Percentiles rank a stretch among this genome's conserved stretches.
Conservation (phyloP, 2,329 filamentous ascomycete species). For the Neofusicoccum ribis region DNA sequence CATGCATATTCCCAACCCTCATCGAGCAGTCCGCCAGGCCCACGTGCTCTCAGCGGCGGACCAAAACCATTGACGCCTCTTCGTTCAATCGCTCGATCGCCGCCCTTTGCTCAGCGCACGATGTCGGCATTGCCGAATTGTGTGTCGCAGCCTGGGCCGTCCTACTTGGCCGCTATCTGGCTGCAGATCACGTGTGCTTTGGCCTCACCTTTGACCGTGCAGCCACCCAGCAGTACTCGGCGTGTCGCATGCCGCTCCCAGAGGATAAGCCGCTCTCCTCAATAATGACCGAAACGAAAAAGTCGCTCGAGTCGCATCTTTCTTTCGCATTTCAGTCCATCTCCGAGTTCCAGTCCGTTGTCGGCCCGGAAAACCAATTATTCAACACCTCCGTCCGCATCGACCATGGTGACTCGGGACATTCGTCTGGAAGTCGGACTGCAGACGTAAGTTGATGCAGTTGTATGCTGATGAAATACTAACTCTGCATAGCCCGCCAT, state of each 20-base stretch:
- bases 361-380: neutral
- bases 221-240: neutral
- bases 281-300: neutral
- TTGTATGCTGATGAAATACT: neutral
- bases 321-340: neutral
- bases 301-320: neutral
- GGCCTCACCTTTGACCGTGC: neutral
- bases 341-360: neutral
- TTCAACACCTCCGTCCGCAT: slow-evolving; percentile 2
- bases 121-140: neutral
- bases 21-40: neutral
- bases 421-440: neutral
- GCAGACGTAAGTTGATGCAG: neutral
- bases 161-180: slow-evolving; percentile 2
- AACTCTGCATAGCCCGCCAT: neutral
- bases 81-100: neutral
- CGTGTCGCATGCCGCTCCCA: neutral
- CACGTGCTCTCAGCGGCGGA: neutral
- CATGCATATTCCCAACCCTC: slow-evolving; percentile 6
- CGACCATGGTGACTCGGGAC: neutral
- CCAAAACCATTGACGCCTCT: neutral
- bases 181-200: slow-evolving; percentile 1
- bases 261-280: neutral
- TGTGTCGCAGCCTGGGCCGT: neutral
- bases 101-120: neutral